These are phyloP conservation scores for Amanita rubescens DNA, from an alignment of 768 basidiomycete genomes.

Conservation along the genomic window DNA sequence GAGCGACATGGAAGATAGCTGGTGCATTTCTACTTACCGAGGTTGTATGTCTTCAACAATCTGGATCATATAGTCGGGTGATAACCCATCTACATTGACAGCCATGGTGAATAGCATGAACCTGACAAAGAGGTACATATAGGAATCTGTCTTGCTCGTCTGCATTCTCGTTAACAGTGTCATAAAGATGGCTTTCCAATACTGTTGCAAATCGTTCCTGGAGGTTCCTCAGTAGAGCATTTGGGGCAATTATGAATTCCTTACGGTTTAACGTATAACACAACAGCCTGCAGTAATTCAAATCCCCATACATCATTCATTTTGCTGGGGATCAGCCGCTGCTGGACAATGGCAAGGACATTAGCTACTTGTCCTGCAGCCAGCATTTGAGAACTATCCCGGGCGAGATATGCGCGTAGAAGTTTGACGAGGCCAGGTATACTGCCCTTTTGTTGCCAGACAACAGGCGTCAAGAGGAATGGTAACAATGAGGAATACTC, in stretches of 20 bases:
- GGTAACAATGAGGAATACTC: constrained; percentile 77
- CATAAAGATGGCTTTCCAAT: constrained; percentile 68
- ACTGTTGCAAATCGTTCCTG: constrained; percentile 61
- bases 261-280: constrained; percentile 68
- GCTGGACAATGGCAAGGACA: constrained; percentile 84
- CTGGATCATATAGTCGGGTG: constrained; percentile 73
- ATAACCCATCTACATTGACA: constrained; percentile 62
- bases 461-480: constrained; percentile 73
- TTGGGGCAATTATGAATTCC: constrained; percentile 22
- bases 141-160: constrained; percentile 83
- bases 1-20: background rate
- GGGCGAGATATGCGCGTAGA: constrained; percentile 72
- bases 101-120: constrained; percentile 77
- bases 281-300: constrained; percentile 75
- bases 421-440: constrained; percentile 90
- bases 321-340: constrained; percentile 82
- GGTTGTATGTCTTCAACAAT: constrained; percentile 80
- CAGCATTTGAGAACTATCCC: constrained; percentile 64
- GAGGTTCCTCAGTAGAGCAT: background rate
- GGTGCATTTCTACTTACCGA: constrained; percentile 41
- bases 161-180: constrained; percentile 83
- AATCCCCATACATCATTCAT: constrained; percentile 88
- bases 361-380: constrained; percentile 63
- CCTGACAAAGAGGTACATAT: constrained; percentile 70
- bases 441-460: constrained; percentile 93